Base-by-base conservation (phyloP, 2,329 filamentous ascomycete genomes). In the Lachnellula occidentalis region DNA sequence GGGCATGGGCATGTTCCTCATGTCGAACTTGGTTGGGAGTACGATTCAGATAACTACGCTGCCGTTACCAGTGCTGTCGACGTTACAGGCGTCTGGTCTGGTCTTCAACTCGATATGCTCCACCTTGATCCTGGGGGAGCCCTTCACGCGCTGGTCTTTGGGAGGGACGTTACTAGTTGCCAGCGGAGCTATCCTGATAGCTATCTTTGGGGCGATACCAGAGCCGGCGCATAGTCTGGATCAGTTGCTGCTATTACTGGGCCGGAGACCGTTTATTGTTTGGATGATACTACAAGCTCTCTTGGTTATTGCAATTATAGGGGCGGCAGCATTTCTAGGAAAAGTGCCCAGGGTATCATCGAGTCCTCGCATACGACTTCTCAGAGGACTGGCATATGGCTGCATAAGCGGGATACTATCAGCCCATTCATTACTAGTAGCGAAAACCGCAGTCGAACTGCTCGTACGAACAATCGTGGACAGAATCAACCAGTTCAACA, bases 51-150 rank as follows among this genome's bases (percentile, higher is more conserved):
- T 99, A 69, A 96, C 94, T 31, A 96, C 92, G 1, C 78, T 99
- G 45, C 94, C 94, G 15, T 78, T 99, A 21, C 94, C 94, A 19
- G 91, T 99, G 5, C 81, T 99, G 34, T 97, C 92, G 54, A 96
- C 94, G 1, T 77, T 99, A 37, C 94, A 99, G 74, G 92, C 92
- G 17, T 95, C 92, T 3, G 94, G 94, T 45, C 80, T 99, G 53
- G 94, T 99, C 58, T 99, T 99, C 79, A 99, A 99, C 76, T 96
- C 92, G 54, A 90, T 97, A 71, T 96, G 95, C 78, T 94, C 94
- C 58, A 95, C 91, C 45, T 75, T 97, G 54, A 90, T 97, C 66
- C 81, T 99, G 47, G 86, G 88, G 67, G 92, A 99, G 72, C 90
- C 92, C 4, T 99, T 97, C 73, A 97, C 94, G 50, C 83, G 82